Percentiles rank a stretch among this genome's conserved stretches.
Conservation (phyloP, 176 grass and related monocot genomes). For the Hordeum vulgare region DNA sequence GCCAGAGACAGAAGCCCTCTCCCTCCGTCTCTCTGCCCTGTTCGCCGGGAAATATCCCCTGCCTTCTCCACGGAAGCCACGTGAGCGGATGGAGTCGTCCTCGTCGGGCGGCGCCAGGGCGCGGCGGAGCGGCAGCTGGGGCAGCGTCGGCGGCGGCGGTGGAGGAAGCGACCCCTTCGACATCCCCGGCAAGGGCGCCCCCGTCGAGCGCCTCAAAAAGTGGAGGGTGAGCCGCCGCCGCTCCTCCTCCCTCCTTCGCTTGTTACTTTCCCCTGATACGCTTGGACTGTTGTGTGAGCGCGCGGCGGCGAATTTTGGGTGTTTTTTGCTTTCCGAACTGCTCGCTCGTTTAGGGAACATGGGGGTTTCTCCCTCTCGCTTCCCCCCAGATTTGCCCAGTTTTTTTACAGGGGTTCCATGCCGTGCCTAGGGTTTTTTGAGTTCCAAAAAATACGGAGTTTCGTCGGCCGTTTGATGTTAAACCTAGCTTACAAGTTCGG, state of each 20-base stretch:
- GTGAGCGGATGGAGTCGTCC: slow-evolving; percentile 12
- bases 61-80: not conserved
- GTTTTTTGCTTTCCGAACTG: not conserved
- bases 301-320: not conserved
- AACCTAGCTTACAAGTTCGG: not conserved
- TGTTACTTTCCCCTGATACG: not conserved
- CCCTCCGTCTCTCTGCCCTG: no score
- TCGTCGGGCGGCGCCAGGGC: slow-evolving; percentile 12
- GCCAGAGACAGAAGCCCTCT: no score
- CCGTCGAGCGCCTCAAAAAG: slow-evolving; percentile 54
- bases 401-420: not conserved
- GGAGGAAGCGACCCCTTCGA: slow-evolving; percentile 33
- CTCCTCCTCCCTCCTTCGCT: not conserved
- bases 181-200: slow-evolving; percentile 56
- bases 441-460: not conserved
- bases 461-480: not conserved
- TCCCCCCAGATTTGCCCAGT: not conserved
- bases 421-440: not conserved
- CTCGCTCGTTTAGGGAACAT: not conserved
- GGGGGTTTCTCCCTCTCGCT: not conserved
- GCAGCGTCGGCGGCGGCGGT: not conserved
- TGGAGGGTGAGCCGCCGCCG: slow-evolving; percentile 54
- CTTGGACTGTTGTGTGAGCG: not conserved
- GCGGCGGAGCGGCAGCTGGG: slow-evolving; percentile 3
- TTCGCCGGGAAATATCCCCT: not conserved